Evolutionary conservation across 768 basidiomycete genomes (phyloP), one percentile per base, ranked within the genome.

Genomic region (Termitomyces sp.): DNA sequence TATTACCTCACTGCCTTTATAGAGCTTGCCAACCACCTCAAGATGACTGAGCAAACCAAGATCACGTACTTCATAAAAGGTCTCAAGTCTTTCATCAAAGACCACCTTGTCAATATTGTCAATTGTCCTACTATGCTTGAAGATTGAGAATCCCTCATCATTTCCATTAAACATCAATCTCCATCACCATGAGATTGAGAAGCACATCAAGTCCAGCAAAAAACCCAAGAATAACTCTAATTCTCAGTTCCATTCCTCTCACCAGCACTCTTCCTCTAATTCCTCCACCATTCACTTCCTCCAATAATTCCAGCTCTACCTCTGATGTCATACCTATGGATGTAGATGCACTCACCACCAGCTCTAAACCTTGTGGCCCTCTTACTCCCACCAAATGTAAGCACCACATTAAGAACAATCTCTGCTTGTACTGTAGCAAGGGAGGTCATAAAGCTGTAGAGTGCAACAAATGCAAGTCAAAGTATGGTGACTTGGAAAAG

Each of bases 401-500:
- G 11, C 60, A 59, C 15, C 64, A 64, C 23, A 39, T 50, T n/a
- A 58, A 62, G 10, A 43, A 68, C 2, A 60, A 61, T 18, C 64
- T 76, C 1, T 76, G 73, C 59, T 42, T 66, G 18, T 75, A 74
- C 51, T 76, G 74, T 40, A 67, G 71, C 7, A 50, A 64, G 42
- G 64, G 63, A 18, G 57, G 63, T 12, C 73, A 76, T 50, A 41
- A 46, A 2, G 63, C 63, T 31, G 35, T 58, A 2, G 58, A 66
- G 38, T 75, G 73, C 60, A 63, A 50, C 58, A 66, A 44, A 56
- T n/a, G 42, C 55, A 39, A 39, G 40, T 16, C 15, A n/a, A 11
- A 36, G 31, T 15, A 44, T 20, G 43, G 50, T 1, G 32, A 33
- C n/a, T 25, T 60, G 65, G 66, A 66, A 68, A 68, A 66, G 68